These are phyloP conservation scores for Monosporascus sp. DNA, from an alignment of 2,329 filamentous ascomycete genomes.

Conservation along the genomic window DNA sequence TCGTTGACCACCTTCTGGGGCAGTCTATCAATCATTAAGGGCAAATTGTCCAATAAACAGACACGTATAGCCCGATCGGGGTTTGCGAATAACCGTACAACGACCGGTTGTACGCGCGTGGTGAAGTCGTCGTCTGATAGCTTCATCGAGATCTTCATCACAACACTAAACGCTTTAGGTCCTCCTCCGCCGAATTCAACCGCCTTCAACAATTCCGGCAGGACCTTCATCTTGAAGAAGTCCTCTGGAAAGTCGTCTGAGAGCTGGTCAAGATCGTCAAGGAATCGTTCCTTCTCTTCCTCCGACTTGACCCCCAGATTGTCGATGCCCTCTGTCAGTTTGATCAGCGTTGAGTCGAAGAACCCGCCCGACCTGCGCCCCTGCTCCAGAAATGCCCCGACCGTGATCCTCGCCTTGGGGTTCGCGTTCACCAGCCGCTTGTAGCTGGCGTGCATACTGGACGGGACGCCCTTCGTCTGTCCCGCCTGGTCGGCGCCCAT, in stretches of 20 bases:
- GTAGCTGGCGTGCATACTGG: constrained; percentile 85
- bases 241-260: constrained; percentile 95
- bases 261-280: constrained; percentile 80
- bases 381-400: constrained; percentile 84
- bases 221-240: constrained; percentile 94
- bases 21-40: constrained; percentile 85
- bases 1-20: constrained; percentile 87
- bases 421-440: constrained; percentile 83
- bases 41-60: constrained; percentile 81
- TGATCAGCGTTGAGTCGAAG: constrained; percentile 89
- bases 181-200: constrained; percentile 98
- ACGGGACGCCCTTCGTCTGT: constrained; percentile 80
- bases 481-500: constrained; percentile 71
- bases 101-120: constrained; percentile 72
- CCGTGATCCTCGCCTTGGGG: constrained; percentile 79
- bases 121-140: constrained; percentile 88
- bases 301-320: constrained; percentile 85
- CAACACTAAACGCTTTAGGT: constrained; percentile 79
- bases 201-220: constrained; percentile 93
- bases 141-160: constrained; percentile 87
- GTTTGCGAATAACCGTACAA: constrained; percentile 82
- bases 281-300: constrained; percentile 75
- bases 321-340: constrained; percentile 87
- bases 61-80: constrained; percentile 90
- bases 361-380: constrained; percentile 77